Percentiles rank a stretch among this genome's conserved stretches.
Evolutionary conservation across 2,329 filamentous ascomycete species (phyloP).

Genomic region (Xylaria sp.): DNA sequence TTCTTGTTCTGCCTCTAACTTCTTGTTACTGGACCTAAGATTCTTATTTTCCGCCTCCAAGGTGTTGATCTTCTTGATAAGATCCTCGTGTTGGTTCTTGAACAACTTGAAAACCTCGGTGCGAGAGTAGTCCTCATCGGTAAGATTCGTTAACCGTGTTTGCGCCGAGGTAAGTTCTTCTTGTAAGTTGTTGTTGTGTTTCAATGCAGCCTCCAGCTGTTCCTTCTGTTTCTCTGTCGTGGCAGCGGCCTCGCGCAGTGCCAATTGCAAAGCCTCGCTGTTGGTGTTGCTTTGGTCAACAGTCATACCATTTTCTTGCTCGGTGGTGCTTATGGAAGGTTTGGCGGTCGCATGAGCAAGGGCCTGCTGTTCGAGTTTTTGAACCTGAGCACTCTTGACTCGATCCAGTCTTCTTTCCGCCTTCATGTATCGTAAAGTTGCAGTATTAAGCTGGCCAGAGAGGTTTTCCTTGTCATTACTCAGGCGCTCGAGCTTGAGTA

Average conservation of each 20-base stretch:
- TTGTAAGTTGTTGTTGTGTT: constrained; percentile 73
- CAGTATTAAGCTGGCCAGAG: constrained; percentile 83
- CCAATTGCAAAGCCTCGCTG: constrained; percentile 70
- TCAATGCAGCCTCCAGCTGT: constrained; percentile 77
- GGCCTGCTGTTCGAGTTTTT: constrained; percentile 89
- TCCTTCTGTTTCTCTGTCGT: constrained; percentile 82
- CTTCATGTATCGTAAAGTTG: constrained; percentile 88
- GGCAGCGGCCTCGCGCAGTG: constrained; percentile 77
- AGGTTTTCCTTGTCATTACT: constrained; percentile 80
- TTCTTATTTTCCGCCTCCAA: constrained; percentile 87
- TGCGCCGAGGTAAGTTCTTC: constrained; percentile 80
- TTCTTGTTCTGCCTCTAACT: constrained; percentile 81
- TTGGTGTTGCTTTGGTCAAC: constrained; percentile 58
- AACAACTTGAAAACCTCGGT: constrained; percentile 93
- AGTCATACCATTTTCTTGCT: constrained; percentile 57
- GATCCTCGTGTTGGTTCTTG: constrained; percentile 87
- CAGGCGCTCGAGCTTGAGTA: constrained; percentile 75
- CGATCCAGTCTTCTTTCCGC: constrained; percentile 95
- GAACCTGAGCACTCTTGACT: constrained; percentile 83
- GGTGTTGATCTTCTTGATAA: constrained; percentile 89
- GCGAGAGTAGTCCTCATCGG: constrained; percentile 91
- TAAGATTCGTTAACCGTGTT: constrained; percentile 68
- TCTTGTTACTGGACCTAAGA: constrained; percentile 82
- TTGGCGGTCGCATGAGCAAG: constrained; percentile 65
- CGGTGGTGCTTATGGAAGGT: constrained; percentile 45